Evolutionary conservation across 2,329 filamentous ascomycete genomes (phyloP), one percentile per base, ranked within the genome.

Genomic region (Colletotrichum tamarilloi): DNA sequence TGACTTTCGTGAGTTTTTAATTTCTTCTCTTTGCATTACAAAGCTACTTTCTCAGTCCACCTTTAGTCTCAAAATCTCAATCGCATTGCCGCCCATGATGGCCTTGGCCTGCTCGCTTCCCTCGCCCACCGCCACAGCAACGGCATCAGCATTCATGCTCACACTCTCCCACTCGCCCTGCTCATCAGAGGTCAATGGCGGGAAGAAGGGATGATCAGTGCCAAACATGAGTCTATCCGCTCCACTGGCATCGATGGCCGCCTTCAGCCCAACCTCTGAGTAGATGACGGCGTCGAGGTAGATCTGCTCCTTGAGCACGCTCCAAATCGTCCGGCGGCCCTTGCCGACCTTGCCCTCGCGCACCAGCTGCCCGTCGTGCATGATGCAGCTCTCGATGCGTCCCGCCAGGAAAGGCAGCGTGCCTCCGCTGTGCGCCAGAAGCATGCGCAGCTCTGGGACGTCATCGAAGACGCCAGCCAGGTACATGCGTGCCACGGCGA

Each of bases 261-360:
- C 92, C 77, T 89, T 91, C 69, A 95, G 81, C 0, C 93, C 93
- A 11, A 94, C 90, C 59, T 93, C 90, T 0, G 92, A 94, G 81
- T 97, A 95, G 7, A 97, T 90, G 16, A 97, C 95, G 0, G 95
- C 95, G 82, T 98, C 95, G 1, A 98, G 88, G 80, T 95, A 97
- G 58, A 98, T 89, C 83, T 98, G 97, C 75, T 91, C 92, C 77
- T 85, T 85, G 46, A 93, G 84, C 22, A 85, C 87, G 84, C 87
- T 82, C 90, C 86, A 91, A 70, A 88, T 79, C 22, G 86, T 87
- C 79, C 89, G 78, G 72, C 92, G 83, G 3, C 75, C 78, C 24
- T 82, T 79, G 14, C 85, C 82, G 1, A 87, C 84, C 78, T 88
- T 90, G 11, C 92, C 92, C 73, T 91, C 88, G 1, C 87, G 85